A percentile compares a stretch with the other conserved stretches of the same genome.
These are phyloP conservation scores for Pestalotiopsis sp. DNA, from an alignment of 2,329 filamentous ascomycete genomes.

Conservation along the genomic window DNA sequence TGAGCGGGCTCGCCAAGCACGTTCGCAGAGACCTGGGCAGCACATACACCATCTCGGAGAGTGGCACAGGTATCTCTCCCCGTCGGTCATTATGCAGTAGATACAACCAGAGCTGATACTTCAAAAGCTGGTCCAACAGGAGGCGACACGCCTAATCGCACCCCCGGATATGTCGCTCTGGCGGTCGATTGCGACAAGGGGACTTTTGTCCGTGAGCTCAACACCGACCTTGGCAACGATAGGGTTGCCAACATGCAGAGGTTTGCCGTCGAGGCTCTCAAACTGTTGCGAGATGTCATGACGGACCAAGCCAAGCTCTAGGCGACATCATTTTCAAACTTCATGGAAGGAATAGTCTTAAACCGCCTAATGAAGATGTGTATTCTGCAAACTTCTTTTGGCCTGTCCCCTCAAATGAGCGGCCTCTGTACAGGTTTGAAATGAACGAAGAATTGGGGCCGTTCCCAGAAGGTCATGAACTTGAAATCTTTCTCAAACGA, in stretches of 20 bases:
- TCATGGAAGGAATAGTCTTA: not conserved
- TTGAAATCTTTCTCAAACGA: conserved; percentile 18
- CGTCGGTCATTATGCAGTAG: not conserved
- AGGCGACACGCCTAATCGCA: conserved; percentile 57
- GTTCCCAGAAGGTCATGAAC: conserved; percentile 17
- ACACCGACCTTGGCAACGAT: conserved; percentile 56
- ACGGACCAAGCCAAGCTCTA: conserved; percentile 22
- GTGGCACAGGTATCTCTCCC: conserved; percentile 46
- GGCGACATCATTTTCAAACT: not conserved
- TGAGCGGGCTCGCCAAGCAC: conserved; percentile 57
- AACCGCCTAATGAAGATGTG: too few relatives aligned
- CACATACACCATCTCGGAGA: conserved; percentile 62
- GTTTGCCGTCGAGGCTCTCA: conserved; percentile 62
- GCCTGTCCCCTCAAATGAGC: not conserved
- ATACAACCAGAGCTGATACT: not conserved
- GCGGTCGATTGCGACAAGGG: conserved; percentile 59
- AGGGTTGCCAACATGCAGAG: conserved; percentile 64
- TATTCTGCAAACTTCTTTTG: not conserved
- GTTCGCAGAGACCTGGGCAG: conserved; percentile 56
- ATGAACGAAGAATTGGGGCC: conserved; percentile 13
- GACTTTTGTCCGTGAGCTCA: conserved; percentile 55
- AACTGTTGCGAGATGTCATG: conserved; percentile 59
- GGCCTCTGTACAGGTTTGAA: conserved; percentile 12
- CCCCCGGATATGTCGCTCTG: conserved; percentile 65
- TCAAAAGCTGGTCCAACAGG: conserved; percentile 60